Evolutionary conservation across 2,329 filamentous ascomycete species (phyloP).

Genomic region (Aspergillus fructus): DNA sequence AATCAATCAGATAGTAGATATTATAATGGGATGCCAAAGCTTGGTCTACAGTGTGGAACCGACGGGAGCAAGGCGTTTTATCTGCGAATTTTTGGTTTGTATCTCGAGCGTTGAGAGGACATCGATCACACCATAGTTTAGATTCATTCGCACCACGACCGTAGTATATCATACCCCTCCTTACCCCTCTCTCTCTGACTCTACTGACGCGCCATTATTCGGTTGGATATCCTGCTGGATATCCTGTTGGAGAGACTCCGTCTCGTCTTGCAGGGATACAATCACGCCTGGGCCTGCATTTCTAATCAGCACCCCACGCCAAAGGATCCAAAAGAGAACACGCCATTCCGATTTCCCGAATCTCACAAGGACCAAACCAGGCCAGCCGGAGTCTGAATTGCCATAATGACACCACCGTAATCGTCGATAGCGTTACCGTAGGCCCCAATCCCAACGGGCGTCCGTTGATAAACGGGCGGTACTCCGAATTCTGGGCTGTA

Average conservation of each 20-base stretch:
- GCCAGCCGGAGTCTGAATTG: neutral
- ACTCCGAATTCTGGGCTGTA: no score
- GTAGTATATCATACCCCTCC: slow-evolving; percentile 4
- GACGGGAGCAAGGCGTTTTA: neutral
- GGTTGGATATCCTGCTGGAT: neutral
- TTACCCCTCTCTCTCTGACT: neutral
- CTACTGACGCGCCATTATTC: neutral
- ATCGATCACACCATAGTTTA: slow-evolving; percentile 33
- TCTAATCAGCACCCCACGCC: slow-evolving; percentile 5
- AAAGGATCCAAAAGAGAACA: neutral
- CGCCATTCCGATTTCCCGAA: neutral
- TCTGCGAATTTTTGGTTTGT: neutral
- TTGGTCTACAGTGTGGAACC: neutral
- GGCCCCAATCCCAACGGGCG: neutral
- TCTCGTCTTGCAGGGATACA: slow-evolving; percentile 25
- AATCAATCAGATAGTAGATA: neutral
- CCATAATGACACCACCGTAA: slow-evolving; percentile 2
- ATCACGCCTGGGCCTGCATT: slow-evolving; percentile 15
- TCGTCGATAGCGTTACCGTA: neutral
- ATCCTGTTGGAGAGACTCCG: neutral
- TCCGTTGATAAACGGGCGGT: neutral
- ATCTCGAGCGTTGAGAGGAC: neutral
- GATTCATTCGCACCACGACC: slow-evolving; percentile 25
- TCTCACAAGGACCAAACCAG: neutral
- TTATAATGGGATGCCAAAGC: neutral